phyloP scores from a whole-genome alignment of 2,329 filamentous ascomycete genomes.

The Cytospora piceae region DNA sequence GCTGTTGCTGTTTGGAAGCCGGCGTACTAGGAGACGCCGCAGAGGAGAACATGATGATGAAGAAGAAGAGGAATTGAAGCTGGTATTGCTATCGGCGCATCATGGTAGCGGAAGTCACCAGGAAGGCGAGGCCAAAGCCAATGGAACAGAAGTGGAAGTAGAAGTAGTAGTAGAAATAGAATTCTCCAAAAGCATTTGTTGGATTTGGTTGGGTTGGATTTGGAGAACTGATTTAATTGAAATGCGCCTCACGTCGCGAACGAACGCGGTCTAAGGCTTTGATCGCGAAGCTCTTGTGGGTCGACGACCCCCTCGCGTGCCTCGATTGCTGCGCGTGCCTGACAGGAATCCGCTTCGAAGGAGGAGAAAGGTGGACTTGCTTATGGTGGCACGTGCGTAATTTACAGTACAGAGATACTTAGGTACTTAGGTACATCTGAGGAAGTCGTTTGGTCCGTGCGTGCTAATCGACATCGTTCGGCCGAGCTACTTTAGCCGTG shows the following conservation, averaged over 20 bases:
- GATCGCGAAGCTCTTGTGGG: not conserved
- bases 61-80: conserved; percentile 29
- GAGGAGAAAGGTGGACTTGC: too few relatives aligned
- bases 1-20: conserved; percentile 28
- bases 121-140: not conserved
- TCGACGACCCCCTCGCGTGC: not conserved
- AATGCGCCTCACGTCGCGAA: not conserved
- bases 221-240: not conserved
- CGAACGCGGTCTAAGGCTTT: not conserved
- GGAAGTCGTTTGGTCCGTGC: conserved; percentile 2
- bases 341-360: not conserved
- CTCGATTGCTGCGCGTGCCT: not conserved
- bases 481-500: conserved; percentile 2
- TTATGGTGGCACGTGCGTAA: not conserved
- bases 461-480: not conserved
- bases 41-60: conserved; percentile 22
- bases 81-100: not conserved
- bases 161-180: not conserved
- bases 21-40: conserved; percentile 28
- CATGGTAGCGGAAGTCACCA: not conserved
- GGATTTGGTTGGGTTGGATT: not conserved
- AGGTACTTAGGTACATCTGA: not conserved
- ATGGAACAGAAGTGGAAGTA: not conserved
- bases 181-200: not conserved
- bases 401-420: not conserved